These are phyloP conservation scores for Microbotryum scabiosae DNA, from an alignment of 1,284 basidiomycete genomes.

Conservation along the genomic window DNA sequence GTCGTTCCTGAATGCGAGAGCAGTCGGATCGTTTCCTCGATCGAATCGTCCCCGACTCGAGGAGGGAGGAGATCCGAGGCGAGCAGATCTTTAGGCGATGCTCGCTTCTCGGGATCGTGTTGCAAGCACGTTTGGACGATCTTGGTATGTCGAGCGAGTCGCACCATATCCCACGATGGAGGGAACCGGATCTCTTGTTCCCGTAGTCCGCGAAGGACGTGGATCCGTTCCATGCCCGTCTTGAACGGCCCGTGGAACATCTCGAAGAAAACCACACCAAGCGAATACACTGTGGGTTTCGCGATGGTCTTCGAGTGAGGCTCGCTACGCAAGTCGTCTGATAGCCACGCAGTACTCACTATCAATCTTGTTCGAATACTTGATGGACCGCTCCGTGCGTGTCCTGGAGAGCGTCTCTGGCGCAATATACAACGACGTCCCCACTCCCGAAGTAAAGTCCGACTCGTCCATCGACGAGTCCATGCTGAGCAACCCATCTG, in stretches of 20 bases:
- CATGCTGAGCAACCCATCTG: slow-evolving; percentile 20
- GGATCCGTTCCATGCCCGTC: slow-evolving; percentile 35
- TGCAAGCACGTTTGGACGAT: slow-evolving; percentile 32
- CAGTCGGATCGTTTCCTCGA: slow-evolving; percentile 31
- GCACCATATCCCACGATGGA: slow-evolving; percentile 22
- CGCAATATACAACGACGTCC: slow-evolving; percentile 34
- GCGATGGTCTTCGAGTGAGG: neutral
- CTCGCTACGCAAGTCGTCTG: neutral
- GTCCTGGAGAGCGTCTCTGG: slow-evolving; percentile 29
- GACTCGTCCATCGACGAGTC: slow-evolving; percentile 27
- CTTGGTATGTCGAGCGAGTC: slow-evolving; percentile 29
- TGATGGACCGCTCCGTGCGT: slow-evolving; percentile 9
- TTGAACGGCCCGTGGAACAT: slow-evolving; percentile 29
- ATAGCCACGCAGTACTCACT: neutral
- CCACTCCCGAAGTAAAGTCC: slow-evolving; percentile 35
- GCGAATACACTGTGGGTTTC: slow-evolving; percentile 18
- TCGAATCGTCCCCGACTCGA: slow-evolving; percentile 34
- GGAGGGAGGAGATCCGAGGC: slow-evolving; percentile 33
- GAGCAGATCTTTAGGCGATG: slow-evolving; percentile 32
- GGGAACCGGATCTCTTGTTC: slow-evolving; percentile 32
- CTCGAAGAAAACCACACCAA: slow-evolving; percentile 32
- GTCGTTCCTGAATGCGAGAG: slow-evolving; percentile 33
- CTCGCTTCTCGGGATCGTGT: slow-evolving; percentile 32
- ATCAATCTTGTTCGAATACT: slow-evolving; percentile 32
- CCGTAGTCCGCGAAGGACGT: slow-evolving; percentile 30